Percentiles rank a stretch among this genome's conserved stretches.
These are phyloP conservation scores for Citrus mangshanensis DNA, from an alignment of 345 rosid species.

Conservation along the genomic window DNA sequence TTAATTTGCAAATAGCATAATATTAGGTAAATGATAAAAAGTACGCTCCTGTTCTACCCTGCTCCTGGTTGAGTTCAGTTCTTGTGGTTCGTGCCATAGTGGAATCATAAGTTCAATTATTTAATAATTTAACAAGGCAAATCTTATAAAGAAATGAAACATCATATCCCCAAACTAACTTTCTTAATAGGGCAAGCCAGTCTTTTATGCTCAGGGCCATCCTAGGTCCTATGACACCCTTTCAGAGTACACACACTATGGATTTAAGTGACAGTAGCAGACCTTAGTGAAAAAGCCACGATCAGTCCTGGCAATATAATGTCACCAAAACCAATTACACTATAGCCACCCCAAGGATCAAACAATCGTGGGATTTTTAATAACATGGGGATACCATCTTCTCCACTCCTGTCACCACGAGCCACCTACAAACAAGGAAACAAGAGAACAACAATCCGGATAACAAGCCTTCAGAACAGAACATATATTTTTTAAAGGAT, in stretches of 20 bases:
- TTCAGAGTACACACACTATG: neutral
- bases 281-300: slow-evolving; percentile 94
- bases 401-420: slow-evolving; percentile 94
- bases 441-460: neutral
- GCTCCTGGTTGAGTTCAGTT: neutral
- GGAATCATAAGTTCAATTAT: neutral
- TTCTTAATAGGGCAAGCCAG: neutral
- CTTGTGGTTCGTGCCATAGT: neutral
- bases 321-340: slow-evolving; percentile 97
- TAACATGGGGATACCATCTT: slow-evolving; percentile 96
- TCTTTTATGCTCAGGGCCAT: neutral
- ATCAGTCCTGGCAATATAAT: slow-evolving; percentile 91
- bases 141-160: neutral
- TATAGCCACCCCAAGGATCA: slow-evolving; percentile 99
- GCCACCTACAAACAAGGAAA: slow-evolving; percentile 62
- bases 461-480: neutral
- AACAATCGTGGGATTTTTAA: slow-evolving; percentile 93
- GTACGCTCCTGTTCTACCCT: neutral
- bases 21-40: neutral
- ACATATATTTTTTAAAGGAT: neutral
- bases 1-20: neutral
- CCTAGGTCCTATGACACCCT: neutral
- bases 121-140: neutral
- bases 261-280: slow-evolving; percentile 3
- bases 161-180: neutral